Percentiles rank a stretch among this genome's conserved stretches.
phyloP scores from a whole-genome alignment of 1,139 yeast species.

The Sugiyamaella castrensis region DNA sequence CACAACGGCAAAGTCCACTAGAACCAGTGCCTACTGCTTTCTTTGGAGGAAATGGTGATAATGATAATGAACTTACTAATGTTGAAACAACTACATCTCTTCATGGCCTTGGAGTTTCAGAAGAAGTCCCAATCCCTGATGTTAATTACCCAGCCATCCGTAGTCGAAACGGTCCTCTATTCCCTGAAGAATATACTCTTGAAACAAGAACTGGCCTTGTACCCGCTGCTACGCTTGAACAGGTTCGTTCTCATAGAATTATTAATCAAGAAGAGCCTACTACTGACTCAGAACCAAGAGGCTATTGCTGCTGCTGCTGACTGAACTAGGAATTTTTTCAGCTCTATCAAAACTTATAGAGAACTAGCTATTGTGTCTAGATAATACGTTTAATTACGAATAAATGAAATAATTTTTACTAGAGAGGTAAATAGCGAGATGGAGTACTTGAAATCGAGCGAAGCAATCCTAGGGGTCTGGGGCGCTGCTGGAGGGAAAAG shows the following conservation, averaged over 20 bases:
- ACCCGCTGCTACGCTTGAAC: constrained; percentile 66
- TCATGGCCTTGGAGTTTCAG: constrained; percentile 57
- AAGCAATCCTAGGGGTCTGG: too few relatives aligned
- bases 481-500: too few relatives aligned
- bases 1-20: background rate
- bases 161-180: constrained; percentile 52
- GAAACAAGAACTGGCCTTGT: constrained; percentile 88
- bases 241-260: constrained; percentile 23
- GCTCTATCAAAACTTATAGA: too few relatives aligned
- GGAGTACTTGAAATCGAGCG: too few relatives aligned
- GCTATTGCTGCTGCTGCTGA: too few relatives aligned
- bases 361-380: too few relatives aligned
- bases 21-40: constrained; percentile 7
- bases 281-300: too few relatives aligned
- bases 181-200: constrained; percentile 87
- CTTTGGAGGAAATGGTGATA: constrained; percentile 3
- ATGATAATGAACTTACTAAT: background rate
- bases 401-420: too few relatives aligned
- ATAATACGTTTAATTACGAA: too few relatives aligned
- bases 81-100: constrained; percentile 74
- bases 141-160: constrained; percentile 52
- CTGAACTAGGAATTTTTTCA: too few relatives aligned
- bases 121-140: constrained; percentile 53
- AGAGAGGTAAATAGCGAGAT: too few relatives aligned
- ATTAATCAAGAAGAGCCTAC: too few relatives aligned